Percentiles rank a stretch among this genome's conserved stretches.
Conservation (phyloP, 139 green algal genomes). For the Haematococcus sp. region DNA sequence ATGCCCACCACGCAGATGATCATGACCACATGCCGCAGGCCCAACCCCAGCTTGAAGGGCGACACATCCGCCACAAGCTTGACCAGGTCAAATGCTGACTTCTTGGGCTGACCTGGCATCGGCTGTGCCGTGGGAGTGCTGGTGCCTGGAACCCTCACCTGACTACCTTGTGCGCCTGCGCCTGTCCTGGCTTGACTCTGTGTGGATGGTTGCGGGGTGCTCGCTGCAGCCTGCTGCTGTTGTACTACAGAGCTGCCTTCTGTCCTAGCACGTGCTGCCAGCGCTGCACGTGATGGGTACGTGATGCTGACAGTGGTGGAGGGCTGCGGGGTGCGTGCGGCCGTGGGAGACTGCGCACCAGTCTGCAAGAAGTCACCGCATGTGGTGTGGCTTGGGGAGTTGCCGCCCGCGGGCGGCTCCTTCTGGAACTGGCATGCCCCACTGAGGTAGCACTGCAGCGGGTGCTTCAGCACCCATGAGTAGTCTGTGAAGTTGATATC, state of each 20-base stretch:
- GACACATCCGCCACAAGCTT: background rate
- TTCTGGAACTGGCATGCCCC: background rate
- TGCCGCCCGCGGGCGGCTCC: background rate
- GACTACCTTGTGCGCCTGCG: no score
- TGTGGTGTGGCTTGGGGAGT: background rate
- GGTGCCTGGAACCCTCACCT: no score
- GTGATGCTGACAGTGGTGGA: background rate
- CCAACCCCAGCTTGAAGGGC: background rate
- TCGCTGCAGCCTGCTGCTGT: no score
- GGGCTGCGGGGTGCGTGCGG: background rate
- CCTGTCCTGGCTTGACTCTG: no score
- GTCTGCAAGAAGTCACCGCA: background rate
- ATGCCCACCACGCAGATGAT: background rate
- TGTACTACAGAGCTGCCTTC: no score
- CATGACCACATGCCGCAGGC: background rate
- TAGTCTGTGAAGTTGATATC: constrained; percentile 61
- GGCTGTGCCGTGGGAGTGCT: no score
- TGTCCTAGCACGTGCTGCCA: no score
- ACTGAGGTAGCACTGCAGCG: constrained; percentile 31
- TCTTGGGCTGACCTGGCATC: no score
- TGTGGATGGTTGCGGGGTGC: no score
- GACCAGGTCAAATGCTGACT: no score
- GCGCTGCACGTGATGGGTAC: background rate
- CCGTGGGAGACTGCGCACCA: background rate
- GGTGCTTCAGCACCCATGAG: constrained; percentile 54